These are phyloP conservation scores for Sporothrix pseudoabietina DNA, from an alignment of 2,329 filamentous ascomycete species.

Conservation along the genomic window DNA sequence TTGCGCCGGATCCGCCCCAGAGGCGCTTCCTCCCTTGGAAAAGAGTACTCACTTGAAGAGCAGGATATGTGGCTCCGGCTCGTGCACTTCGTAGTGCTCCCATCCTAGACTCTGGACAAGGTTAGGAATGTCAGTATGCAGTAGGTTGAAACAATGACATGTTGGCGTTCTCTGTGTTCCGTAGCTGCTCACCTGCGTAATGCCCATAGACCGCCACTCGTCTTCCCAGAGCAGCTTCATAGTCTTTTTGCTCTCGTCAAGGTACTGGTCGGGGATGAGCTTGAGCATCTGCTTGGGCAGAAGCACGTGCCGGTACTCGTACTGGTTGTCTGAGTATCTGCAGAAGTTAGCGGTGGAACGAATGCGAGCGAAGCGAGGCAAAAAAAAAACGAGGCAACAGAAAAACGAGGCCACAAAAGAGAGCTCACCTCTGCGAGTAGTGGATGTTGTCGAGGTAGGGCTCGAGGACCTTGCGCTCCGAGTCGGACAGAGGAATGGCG, in stretches of 20 bases:
- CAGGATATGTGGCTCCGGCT: constrained; percentile 96
- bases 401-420: constrained; percentile 60
- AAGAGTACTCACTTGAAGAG: constrained; percentile 82
- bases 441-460: constrained; percentile 94
- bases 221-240: constrained; percentile 97
- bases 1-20: too few species aligned
- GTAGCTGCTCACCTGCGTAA: constrained; percentile 74
- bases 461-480: constrained; percentile 80
- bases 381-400: constrained; percentile 54
- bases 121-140: not conserved
- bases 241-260: constrained; percentile 73
- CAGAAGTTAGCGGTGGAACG: not conserved
- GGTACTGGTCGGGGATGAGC: constrained; percentile 79
- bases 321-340: constrained; percentile 91
- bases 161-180: not conserved
- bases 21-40: too few species aligned
- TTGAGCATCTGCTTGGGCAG: constrained; percentile 98
- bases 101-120: constrained; percentile 83
- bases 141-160: constrained; percentile 12
- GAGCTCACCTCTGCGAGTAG: constrained; percentile 63
- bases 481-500: constrained; percentile 76
- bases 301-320: constrained; percentile 96
- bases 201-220: constrained; percentile 95
- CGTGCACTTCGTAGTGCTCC: constrained; percentile 99
- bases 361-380: not conserved